These are phyloP conservation scores for Pilatotrama ljubarskyi DNA, from an alignment of 768 basidiomycete genomes.

Conservation along the genomic window DNA sequence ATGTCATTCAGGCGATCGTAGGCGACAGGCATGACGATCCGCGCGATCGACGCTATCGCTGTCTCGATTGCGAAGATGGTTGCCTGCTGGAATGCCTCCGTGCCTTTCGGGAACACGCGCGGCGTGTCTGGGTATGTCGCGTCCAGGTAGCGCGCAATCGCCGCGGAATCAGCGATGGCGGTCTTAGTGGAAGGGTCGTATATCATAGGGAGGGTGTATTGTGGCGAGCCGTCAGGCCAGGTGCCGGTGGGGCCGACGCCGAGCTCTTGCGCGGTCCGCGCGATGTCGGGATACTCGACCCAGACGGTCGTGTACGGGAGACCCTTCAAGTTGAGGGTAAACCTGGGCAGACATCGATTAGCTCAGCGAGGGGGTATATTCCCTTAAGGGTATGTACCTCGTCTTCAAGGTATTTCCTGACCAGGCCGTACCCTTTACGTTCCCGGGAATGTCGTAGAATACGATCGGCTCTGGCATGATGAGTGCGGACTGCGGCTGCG, in stretches of 20 bases:
- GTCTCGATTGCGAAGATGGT: conserved; percentile 28
- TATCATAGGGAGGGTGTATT: conserved; percentile 53
- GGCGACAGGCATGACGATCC: conserved; percentile 1
- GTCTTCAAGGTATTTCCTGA: conserved; percentile 36
- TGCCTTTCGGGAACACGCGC: conserved; percentile 39
- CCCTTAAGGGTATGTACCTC: conserved; percentile 1
- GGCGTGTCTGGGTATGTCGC: conserved; percentile 46
- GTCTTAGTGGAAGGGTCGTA: conserved; percentile 44
- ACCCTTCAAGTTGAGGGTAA: conserved; percentile 39
- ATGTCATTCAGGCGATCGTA: conserved; percentile 9
- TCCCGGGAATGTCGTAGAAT: conserved; percentile 42
- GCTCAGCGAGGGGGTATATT: not conserved
- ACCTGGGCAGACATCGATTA: conserved; percentile 24
- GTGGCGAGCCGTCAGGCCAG: conserved; percentile 31
- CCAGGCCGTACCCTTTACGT: conserved; percentile 33
- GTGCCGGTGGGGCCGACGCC: conserved; percentile 36
- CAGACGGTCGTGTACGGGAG: conserved; percentile 46
- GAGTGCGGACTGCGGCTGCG: too few relatives aligned
- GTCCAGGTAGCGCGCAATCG: conserved; percentile 54
- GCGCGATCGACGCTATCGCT: conserved; percentile 3
- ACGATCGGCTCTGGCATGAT: conserved; percentile 29
- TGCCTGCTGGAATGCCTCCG: conserved; percentile 40
- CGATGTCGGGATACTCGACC: conserved; percentile 52
- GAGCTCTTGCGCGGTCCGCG: conserved; percentile 32
- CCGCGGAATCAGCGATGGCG: conserved; percentile 42